Evolutionary conservation across 2,329 filamentous ascomycete genomes (phyloP), one percentile per base, ranked within the genome.

Genomic region (Cercospora sp.): DNA sequence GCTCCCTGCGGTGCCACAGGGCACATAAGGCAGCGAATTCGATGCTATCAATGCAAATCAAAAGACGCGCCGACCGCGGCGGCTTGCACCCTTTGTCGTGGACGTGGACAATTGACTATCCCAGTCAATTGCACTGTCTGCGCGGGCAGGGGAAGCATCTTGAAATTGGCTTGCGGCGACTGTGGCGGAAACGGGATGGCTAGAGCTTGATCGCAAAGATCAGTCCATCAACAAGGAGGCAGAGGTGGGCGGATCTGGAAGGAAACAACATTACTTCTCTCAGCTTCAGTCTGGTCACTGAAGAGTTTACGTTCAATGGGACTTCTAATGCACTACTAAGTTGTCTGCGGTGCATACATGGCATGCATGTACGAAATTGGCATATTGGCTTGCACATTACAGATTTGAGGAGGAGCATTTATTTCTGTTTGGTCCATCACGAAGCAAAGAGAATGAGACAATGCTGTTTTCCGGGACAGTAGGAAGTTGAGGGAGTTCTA

Each of bases 1-100:
- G 33, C 30, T 20, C 36, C 31, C 20, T 64, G 62, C 23, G 36
- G 36, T n/a, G 28, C 48, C 12, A 39, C 62, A 9, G 62, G 62
- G 18, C 62, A 64, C 31, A 58, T 55, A 23, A 51, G 62, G 30
- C 28, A 64, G 26, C 48, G 48, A 5, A 64, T 64, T 16, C 62
- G 62, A 20, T 64, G 62, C 20, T 64, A 64, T 28, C 62, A 64
- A 58, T 64, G 62, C 31, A 64, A 64, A 39, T 20, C 48, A 16
- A 57, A 64, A 28, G 62, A 64, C 26, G 62, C 62, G 2, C 62
- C 62, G 5, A 64, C 48, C 51, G 62, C 62, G 28, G 62, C 62
- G 36, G 48, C 31, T 18, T 64, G 62, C 23, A 64, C 62, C 5
- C 62, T 64, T 13, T 64, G 62, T 26, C 48, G 62, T 10, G 62